Conservation (phyloP, 495 filamentous ascomycete genomes). For the Copromyces sp. region DNA sequence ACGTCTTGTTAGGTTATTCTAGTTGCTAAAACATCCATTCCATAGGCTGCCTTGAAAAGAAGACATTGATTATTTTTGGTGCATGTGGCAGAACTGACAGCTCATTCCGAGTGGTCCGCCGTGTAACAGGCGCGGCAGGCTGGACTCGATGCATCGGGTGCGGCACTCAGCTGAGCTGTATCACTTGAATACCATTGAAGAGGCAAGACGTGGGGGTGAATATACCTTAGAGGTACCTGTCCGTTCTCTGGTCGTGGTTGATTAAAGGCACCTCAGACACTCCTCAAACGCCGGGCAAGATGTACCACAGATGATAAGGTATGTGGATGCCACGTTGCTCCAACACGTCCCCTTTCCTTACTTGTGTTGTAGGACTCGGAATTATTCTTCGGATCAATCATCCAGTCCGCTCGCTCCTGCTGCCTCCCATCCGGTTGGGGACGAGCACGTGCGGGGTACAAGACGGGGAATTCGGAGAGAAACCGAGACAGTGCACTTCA, state of each 20-base stretch:
- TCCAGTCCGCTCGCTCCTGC: background rate
- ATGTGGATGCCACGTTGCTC: background rate
- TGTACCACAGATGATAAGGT: no score
- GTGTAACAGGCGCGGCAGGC: background rate
- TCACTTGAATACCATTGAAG: background rate
- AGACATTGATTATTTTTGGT: background rate
- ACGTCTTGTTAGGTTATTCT: background rate
- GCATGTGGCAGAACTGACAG: background rate
- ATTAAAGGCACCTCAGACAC: background rate
- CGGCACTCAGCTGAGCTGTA: background rate
- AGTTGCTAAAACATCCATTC: background rate
- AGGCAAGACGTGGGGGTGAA: background rate
- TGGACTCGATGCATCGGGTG: background rate
- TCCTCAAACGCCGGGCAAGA: background rate
- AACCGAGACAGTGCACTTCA: background rate
- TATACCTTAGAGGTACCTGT: background rate
- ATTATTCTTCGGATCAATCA: background rate
- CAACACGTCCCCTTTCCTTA: background rate
- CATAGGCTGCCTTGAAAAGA: background rate
- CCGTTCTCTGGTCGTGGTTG: background rate
- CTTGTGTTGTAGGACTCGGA: background rate
- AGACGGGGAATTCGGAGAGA: background rate
- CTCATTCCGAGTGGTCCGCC: background rate
- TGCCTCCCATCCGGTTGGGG: background rate
- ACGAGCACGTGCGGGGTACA: background rate